Evolutionary conservation across 805 yeast genomes (phyloP).

Genomic region (Ogataea trehaloabstinens): DNA sequence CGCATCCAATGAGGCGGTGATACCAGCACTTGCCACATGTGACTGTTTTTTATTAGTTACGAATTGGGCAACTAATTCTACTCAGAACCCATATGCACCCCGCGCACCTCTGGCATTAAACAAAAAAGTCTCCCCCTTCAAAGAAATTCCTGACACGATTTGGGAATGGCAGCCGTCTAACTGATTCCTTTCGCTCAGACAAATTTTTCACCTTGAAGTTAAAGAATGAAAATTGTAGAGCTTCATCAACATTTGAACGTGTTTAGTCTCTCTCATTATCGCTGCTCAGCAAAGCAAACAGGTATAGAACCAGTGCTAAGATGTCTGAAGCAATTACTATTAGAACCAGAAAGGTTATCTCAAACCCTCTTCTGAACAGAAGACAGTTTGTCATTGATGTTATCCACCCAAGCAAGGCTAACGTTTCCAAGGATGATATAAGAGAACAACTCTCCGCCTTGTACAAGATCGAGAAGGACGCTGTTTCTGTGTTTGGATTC

Average conservation of each 20-base stretch:
- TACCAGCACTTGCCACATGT: too few relatives aligned
- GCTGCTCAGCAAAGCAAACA: conserved; percentile 4
- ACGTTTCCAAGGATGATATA: conserved; percentile 98
- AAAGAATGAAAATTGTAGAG: background rate
- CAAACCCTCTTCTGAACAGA: conserved; percentile 99
- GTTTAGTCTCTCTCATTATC: background rate
- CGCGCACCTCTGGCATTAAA: too few relatives aligned
- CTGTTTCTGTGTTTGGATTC: conserved; percentile 95
- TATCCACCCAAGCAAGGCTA: conserved; percentile 98
- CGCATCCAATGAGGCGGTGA: too few relatives aligned
- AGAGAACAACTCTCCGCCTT: conserved; percentile 67
- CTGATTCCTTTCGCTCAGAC: too few relatives aligned
- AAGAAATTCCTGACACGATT: too few relatives aligned
- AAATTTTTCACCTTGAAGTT: background rate
- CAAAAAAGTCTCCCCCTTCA: too few relatives aligned
- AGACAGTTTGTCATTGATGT: conserved; percentile 99
- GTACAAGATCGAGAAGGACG: conserved; percentile 66
- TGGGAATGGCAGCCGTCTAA: too few relatives aligned
- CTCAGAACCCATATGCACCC: too few relatives aligned
- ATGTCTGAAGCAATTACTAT: conserved; percentile 99
- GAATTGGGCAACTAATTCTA: too few relatives aligned
- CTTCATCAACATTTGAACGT: too few relatives aligned
- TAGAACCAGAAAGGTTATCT: conserved; percentile 98
- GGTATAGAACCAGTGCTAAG: too few relatives aligned
- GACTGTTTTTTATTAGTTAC: too few relatives aligned